phyloP scores from a whole-genome alignment of 169 alveolate species.

The Eimeria praecox region DNA sequence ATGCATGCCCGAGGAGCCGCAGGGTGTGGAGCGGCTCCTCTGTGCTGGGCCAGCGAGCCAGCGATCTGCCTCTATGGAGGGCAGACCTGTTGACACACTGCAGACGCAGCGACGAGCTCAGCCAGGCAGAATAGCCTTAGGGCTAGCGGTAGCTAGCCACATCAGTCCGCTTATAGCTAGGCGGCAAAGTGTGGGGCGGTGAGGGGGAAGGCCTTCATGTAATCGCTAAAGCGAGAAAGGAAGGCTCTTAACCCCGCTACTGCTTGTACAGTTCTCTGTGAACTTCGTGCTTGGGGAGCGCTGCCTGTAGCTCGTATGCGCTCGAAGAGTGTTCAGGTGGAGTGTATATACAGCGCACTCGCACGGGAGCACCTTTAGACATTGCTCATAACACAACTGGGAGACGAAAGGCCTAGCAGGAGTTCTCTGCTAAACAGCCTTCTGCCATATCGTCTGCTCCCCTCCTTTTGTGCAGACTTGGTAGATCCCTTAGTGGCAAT shows the following conservation, averaged over 20 bases:
- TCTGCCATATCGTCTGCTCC: not conserved
- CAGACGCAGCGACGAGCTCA: not conserved
- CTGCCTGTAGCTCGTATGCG: not conserved
- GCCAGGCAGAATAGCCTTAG: not conserved
- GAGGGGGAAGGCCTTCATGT: not conserved
- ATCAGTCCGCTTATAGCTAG: not conserved
- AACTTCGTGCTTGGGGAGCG: not conserved
- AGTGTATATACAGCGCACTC: not conserved
- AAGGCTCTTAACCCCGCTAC: not conserved
- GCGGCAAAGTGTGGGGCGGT: not conserved
- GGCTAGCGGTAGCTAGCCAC: conserved; percentile 5
- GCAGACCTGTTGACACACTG: not conserved
- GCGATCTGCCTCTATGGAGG: not conserved
- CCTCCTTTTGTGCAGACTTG: not conserved
- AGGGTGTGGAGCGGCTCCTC: conserved; percentile 1
- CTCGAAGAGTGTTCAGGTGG: not conserved
- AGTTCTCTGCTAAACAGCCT: not conserved
- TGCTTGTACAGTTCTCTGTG: not conserved
- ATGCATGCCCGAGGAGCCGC: not conserved
- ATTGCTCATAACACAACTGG: not conserved
- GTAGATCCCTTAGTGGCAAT: not conserved
- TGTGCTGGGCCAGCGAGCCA: not conserved
- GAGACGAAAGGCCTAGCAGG: not conserved
- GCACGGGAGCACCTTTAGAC: not conserved
- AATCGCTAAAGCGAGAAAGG: not conserved